Base-by-base conservation (phyloP, 2,329 filamentous ascomycete species). In the Botrytis elliptica region DNA sequence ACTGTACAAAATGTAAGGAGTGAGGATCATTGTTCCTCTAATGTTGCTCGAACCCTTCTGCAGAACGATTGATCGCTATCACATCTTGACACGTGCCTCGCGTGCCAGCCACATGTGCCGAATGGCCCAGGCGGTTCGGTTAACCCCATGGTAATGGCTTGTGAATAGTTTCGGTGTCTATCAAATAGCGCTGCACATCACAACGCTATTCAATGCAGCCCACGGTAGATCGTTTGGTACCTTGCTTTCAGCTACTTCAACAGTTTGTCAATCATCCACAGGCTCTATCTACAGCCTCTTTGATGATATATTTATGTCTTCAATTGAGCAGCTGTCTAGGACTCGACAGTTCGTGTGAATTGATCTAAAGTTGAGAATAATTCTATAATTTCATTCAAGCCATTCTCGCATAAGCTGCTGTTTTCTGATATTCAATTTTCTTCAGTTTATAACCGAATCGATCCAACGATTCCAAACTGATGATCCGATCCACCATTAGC, bases 161-260 rank as follows among this genome's bases (percentile, higher is more conserved):
- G 22, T 14, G 25, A 22, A 40, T 62, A 12, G 29, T 59, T 59
- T 33, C 29, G 55, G 22, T 40, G 25, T 16, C 33, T 38, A 38
- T n/a, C 33, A 62, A 62, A 40, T 40, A 63, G 60, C 60, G 33
- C 36, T 63, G 60, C 60, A 63, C 36, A 63, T 63, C 60, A 63
- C 60, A 40, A 63, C 60, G 33, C 60, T 63, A 63, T n/a, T 18
- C 7, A 16, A 40, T 63, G 36, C 36, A 63, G 52, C 16, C 22
- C 20, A 18, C 4, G 7, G 25, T 8, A 63, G 25, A 40, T 63
- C 60, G 36, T n/a, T 40, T 40, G 36, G 22, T 57, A 40, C 59
- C 59, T 62, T 62, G 12, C 14, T 25, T 3, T 22, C 22, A 63
- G 14, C 38, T 40, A 16, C 4, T n/a, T 63, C 22, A 36, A n/a